Evolutionary conservation across 1,139 yeast genomes (phyloP).

Genomic region (Torulaspora pretoriensis): DNA sequence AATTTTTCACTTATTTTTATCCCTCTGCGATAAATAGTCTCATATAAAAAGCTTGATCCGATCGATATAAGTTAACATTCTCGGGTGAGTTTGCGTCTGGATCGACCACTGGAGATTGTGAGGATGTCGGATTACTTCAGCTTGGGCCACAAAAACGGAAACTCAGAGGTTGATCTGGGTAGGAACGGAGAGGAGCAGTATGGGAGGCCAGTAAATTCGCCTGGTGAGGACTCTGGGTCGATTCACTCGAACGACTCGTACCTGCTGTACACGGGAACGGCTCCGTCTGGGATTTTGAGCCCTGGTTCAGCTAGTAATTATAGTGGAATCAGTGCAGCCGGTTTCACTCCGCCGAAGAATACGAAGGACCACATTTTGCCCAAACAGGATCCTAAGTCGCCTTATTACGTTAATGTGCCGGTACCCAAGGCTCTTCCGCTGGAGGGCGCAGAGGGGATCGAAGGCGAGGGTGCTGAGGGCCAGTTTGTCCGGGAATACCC

Average conservation of each 20-base stretch:
- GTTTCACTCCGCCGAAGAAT: slow-evolving; percentile 1
- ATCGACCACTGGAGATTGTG: not conserved
- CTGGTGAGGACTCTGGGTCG: slow-evolving; percentile 21
- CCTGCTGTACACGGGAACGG: slow-evolving; percentile 26
- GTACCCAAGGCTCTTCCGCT: slow-evolving; percentile 29
- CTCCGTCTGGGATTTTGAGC: slow-evolving; percentile 13
- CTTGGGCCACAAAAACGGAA: slow-evolving; percentile 5
- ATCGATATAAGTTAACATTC: not conserved
- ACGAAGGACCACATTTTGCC: slow-evolving; percentile 31
- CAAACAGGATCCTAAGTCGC: slow-evolving; percentile 36
- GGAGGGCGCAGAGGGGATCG: slow-evolving; percentile 13
- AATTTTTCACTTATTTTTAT: slow-evolving; percentile 1
- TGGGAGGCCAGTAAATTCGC: not conserved
- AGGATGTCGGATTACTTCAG: slow-evolving; percentile 28
- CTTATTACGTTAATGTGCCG: slow-evolving; percentile 39
- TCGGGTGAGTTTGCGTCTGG: not conserved
- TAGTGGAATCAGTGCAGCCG: slow-evolving; percentile 12
- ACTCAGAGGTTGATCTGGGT: not conserved
- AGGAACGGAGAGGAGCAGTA: not conserved
- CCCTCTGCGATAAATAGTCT: not conserved
- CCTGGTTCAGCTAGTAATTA: slow-evolving; percentile 16
- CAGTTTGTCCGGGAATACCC: slow-evolving; percentile 37
- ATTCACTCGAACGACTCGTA: slow-evolving; percentile 26
- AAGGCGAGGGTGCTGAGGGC: slow-evolving; percentile 20
- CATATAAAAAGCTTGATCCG: slow-evolving; percentile 1